These are phyloP conservation scores for Arthrinium phaeospermum DNA, from an alignment of 2,329 filamentous ascomycete genomes.

Conservation along the genomic window DNA sequence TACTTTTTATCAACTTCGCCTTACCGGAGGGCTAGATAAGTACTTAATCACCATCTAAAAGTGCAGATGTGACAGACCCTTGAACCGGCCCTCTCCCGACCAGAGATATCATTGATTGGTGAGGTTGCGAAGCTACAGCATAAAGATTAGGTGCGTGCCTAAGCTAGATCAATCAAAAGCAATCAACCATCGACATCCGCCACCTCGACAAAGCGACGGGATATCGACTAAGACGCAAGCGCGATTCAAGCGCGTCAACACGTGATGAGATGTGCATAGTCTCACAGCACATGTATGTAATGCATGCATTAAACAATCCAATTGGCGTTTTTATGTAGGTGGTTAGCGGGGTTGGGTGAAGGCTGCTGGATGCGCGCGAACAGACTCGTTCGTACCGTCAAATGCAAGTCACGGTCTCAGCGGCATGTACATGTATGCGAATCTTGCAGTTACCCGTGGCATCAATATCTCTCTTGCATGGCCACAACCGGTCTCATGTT, in stretches of 20 bases:
- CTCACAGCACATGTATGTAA: background rate
- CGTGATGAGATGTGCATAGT: background rate
- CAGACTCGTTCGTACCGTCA: slow-evolving; percentile 13
- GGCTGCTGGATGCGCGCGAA: background rate
- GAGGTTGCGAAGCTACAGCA: background rate
- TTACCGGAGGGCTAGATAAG: background rate
- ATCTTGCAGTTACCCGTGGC: slow-evolving; percentile 13
- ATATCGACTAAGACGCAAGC: background rate
- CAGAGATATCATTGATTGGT: background rate
- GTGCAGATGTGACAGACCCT: background rate
- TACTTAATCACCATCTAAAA: background rate
- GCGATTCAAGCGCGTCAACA: slow-evolving; percentile 7
- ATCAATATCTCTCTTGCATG: slow-evolving; percentile 17
- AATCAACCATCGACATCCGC: background rate
- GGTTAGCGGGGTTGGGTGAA: slow-evolving; percentile 2
- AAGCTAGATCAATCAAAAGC: slow-evolving; percentile 1
- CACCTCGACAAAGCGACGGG: slow-evolving; percentile 10
- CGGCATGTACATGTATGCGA: slow-evolving; percentile 11
- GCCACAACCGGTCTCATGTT: background rate
- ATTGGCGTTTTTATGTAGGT: background rate
- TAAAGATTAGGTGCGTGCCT: background rate
- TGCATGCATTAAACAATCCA: background rate
- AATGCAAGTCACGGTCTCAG: slow-evolving; percentile 14
- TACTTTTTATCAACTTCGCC: background rate
- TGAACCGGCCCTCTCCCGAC: background rate